Conservation (phyloP, 2,329 filamentous ascomycete species). For the Lasiodiplodia hormozganensis region DNA sequence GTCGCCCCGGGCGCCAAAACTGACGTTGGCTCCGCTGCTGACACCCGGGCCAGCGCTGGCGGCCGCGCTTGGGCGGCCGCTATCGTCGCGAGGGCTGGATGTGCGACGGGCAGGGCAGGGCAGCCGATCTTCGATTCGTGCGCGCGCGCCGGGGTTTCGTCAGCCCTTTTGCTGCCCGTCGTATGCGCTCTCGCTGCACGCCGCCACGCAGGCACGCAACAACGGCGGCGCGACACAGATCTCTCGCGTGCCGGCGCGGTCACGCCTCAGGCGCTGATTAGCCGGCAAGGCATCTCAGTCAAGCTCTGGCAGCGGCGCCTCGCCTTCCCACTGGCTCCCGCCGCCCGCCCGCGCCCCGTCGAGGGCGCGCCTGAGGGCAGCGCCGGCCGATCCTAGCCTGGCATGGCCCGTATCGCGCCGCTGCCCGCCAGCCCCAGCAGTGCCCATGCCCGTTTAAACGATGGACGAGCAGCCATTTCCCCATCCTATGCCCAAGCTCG, state of each 20-base stretch:
- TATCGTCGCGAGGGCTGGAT: constrained; percentile 27
- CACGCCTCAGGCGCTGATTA: constrained; percentile 24
- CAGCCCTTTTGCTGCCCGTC: constrained; percentile 19
- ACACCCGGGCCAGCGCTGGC: constrained; percentile 20
- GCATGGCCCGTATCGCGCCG: constrained; percentile 12
- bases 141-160: constrained; percentile 12
- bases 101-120: constrained; percentile 18
- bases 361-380: constrained; percentile 21
- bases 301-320: constrained; percentile 26
- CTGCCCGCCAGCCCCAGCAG: constrained; percentile 20
- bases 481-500: constrained; percentile 32
- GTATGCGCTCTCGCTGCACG: constrained; percentile 2
- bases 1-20: constrained; percentile 26
- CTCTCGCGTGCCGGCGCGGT: constrained; percentile 23
- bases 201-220: constrained; percentile 27
- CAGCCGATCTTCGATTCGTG: constrained; percentile 30
- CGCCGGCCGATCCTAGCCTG: constrained; percentile 9
- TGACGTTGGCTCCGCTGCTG: constrained; percentile 26
- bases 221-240: constrained; percentile 26
- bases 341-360: constrained; percentile 27
- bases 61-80: constrained; percentile 15
- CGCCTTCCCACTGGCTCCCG: constrained; percentile 30
- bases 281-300: constrained; percentile 16
- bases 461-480: constrained; percentile 26
- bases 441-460: constrained; percentile 26